phyloP scores from a whole-genome alignment of 176 grass and related monocot species.

The Ensete glaucum region DNA sequence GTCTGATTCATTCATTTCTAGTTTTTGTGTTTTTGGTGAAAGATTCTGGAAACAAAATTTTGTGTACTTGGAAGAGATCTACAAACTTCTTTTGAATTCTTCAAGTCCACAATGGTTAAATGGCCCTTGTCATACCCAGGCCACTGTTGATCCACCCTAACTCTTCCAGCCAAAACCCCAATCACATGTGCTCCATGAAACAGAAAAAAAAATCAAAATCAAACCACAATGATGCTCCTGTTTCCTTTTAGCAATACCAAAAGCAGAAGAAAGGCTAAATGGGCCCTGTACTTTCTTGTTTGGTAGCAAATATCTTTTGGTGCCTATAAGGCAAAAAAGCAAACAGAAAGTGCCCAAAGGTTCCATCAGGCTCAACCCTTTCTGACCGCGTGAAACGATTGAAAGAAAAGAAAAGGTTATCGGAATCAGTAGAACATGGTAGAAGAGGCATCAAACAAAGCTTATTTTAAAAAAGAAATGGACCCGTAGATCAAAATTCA shows the following conservation, averaged over 20 bases:
- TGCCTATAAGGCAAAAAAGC: not conserved
- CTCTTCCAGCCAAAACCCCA: not conserved
- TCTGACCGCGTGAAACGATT: not conserved
- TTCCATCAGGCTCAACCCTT: not conserved
- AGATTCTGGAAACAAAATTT: no score
- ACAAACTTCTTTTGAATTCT: no score
- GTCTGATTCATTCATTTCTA: no score
- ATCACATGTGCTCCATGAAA: not conserved
- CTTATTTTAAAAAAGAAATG: not conserved
- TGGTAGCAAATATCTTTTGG: not conserved
- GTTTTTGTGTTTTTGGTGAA: no score
- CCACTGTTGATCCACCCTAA: not conserved
- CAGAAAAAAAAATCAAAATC: not conserved
- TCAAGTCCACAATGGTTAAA: not conserved
- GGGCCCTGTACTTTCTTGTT: not conserved
- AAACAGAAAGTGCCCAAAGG: not conserved
- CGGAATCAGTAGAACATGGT: not conserved
- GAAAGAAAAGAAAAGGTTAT: not conserved
- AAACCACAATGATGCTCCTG: not conserved
- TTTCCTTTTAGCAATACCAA: not conserved
- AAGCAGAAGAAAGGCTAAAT: not conserved
- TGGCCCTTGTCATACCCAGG: not conserved
- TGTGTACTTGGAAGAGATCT: no score
- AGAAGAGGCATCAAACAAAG: not conserved
- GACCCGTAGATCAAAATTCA: not conserved